Conservation (phyloP, 257 asterid genomes). For the Cinchona pubescens region DNA sequence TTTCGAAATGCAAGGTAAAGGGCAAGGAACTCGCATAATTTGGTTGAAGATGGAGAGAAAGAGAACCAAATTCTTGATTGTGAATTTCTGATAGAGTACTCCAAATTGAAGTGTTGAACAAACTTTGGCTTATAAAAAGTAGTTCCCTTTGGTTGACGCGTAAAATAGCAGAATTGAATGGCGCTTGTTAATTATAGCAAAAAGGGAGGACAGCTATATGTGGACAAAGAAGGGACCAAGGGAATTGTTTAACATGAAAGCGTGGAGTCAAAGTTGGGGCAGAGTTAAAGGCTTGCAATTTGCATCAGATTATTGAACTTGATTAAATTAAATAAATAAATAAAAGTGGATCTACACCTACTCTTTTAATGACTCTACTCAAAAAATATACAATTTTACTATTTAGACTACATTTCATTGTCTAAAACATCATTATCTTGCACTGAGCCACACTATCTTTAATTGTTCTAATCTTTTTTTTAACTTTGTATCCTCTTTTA, state of each 20-base stretch:
- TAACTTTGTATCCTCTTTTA: not conserved
- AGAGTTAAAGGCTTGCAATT: not conserved
- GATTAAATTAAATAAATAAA: no score
- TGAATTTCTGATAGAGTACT: not conserved
- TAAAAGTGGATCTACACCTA: no score
- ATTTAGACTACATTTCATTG: no score
- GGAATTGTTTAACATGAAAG: conserved; percentile 1
- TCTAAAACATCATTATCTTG: not conserved
- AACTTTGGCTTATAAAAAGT: not conserved
- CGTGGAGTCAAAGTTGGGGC: conserved; percentile 14
- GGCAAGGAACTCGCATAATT: conserved; percentile 37
- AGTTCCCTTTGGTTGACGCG: conserved; percentile 8
- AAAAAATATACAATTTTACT: no score
- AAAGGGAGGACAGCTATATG: not conserved
- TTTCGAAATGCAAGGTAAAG: conserved; percentile 20
- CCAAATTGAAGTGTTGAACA: not conserved
- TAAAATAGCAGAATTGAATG: not conserved
- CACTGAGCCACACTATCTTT: conserved; percentile 7
- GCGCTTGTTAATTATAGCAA: conserved; percentile 1
- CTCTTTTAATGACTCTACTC: no score
- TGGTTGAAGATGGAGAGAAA: conserved; percentile 1
- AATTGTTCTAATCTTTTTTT: not conserved
- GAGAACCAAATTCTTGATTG: not conserved
- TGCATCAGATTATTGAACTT: not conserved
- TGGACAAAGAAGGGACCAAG: not conserved